Evolutionary conservation across 495 filamentous ascomycete species (phyloP).

Genomic region (Astrocystis sublimbata): DNA sequence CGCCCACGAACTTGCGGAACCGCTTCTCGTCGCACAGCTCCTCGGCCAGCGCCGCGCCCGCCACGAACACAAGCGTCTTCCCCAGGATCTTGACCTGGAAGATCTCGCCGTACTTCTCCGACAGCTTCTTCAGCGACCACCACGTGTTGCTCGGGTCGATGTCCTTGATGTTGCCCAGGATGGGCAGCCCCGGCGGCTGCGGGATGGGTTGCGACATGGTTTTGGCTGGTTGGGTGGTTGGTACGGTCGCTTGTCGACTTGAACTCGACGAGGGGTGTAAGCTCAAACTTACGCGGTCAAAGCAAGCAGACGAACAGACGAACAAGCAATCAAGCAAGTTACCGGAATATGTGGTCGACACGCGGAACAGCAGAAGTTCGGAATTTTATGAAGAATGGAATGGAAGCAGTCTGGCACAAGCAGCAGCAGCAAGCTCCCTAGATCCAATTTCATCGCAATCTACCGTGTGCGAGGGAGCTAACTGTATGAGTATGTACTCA

Average conservation of each 20-base stretch:
- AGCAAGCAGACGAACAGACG: neutral
- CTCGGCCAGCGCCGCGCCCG: slow-evolving; percentile 58
- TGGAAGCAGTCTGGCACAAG: neutral
- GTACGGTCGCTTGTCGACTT: neutral
- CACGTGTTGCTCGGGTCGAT: slow-evolving; percentile 62
- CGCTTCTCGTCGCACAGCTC: slow-evolving; percentile 69
- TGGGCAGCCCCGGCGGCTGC: slow-evolving; percentile 63
- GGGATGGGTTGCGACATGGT: slow-evolving; percentile 59
- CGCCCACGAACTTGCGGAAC: slow-evolving; percentile 63
- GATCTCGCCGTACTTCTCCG: slow-evolving; percentile 70
- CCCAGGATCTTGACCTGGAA: slow-evolving; percentile 62
- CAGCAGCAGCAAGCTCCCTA: neutral
- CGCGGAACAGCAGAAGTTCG: neutral
- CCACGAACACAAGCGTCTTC: slow-evolving; percentile 44
- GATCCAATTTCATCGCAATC: slow-evolving; percentile 11
- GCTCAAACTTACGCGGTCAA: no score
- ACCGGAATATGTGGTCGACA: no score
- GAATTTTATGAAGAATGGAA: slow-evolving; percentile 15
- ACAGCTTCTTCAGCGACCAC: slow-evolving; percentile 61
- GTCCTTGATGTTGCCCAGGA: slow-evolving; percentile 69
- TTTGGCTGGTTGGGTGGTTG: no score
- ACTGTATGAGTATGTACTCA: no score
- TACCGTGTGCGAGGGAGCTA: neutral
- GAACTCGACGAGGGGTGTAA: no score
- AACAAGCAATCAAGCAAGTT: neutral